Evolutionary conservation across 495 filamentous ascomycete species (phyloP), one percentile per base, ranked within the genome.

Genomic region (Peziza echinospora): DNA sequence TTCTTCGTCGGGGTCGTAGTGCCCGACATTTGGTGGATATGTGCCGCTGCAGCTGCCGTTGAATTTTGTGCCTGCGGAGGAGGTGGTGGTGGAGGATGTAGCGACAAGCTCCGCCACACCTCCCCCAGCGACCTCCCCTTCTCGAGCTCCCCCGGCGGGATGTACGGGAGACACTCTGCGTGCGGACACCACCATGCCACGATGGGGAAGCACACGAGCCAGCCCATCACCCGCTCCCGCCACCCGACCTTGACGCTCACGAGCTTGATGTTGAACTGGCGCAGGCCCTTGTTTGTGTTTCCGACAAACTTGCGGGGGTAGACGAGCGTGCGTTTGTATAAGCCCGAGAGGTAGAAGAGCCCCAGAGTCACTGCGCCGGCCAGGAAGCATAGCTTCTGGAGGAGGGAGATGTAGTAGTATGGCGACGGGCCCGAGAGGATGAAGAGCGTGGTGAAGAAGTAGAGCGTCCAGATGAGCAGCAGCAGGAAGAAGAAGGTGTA

Each of bases 241-340:
- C 82, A 92, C 2, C 82, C 70, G 24, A 83, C 74, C 53, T 78
- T 78, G 47, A 91, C 78, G 22, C 93, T 68, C 19, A 97, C 85
- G 47, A 97, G 73, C 65, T 97, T 97, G 64, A 82, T 79, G 61
- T 96, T 96, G 72, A 96, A 85, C 19, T 71, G 78, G 37, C 89
- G 71, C 47, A 97, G 69, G 37, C 89, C 89, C 22, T 86, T 72
- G 61, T 96, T 97, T 43, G 85, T 76, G 42, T 84, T 72, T 49
- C 71, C 76, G 51, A 94, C 75, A 80, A 87, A 97, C 47, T 82
- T 74, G 37, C 89, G 72, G 42, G 89, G 89, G 84, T 91, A 96
- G 47, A 87, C 75, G 42, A 96, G 78, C 24, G 87, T 89, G 34
- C 84, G 75, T 54, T 96, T 84, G 80, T 87, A 96, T 58, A 89